Conservation (phyloP, 2,329 filamentous ascomycete species). For the Venturia nashicola region DNA sequence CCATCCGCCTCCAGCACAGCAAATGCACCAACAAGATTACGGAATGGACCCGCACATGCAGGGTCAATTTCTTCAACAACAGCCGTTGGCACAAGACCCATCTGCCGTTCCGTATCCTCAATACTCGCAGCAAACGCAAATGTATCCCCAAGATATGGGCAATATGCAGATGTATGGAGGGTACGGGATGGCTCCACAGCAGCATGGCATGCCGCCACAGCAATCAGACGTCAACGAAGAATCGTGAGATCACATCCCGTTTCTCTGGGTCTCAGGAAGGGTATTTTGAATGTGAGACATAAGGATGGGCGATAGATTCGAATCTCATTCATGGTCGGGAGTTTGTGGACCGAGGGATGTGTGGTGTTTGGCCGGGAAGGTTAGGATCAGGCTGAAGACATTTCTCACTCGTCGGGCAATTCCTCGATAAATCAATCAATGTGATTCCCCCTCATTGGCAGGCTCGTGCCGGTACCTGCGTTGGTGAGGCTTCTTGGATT, state of each 20-base stretch:
- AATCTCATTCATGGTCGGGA: background rate
- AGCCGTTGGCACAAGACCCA: conserved; percentile 61
- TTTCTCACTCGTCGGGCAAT: background rate
- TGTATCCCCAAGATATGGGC: conserved; percentile 57
- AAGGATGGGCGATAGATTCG: background rate
- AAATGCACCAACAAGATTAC: conserved; percentile 44
- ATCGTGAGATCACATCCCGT: background rate
- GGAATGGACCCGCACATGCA: conserved; percentile 45
- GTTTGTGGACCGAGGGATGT: background rate
- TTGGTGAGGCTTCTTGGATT: background rate
- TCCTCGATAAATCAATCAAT: background rate
- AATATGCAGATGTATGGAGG: conserved; percentile 53
- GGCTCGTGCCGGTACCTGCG: background rate
- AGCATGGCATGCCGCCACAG: background rate
- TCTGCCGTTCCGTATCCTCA: conserved; percentile 59
- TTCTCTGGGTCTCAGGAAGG: background rate
- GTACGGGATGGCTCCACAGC: conserved; percentile 57
- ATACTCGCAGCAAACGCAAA: conserved; percentile 43
- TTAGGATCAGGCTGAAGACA: conserved; percentile 1
- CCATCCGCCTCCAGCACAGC: conserved; percentile 31
- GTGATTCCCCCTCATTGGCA: background rate
- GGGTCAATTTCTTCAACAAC: conserved; percentile 15
- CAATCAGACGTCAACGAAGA: conserved; percentile 6
- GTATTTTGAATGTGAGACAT: background rate
- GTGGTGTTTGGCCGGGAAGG: background rate